Conservation (phyloP, 495 filamentous ascomycete species). For the Penicillium salamii region DNA sequence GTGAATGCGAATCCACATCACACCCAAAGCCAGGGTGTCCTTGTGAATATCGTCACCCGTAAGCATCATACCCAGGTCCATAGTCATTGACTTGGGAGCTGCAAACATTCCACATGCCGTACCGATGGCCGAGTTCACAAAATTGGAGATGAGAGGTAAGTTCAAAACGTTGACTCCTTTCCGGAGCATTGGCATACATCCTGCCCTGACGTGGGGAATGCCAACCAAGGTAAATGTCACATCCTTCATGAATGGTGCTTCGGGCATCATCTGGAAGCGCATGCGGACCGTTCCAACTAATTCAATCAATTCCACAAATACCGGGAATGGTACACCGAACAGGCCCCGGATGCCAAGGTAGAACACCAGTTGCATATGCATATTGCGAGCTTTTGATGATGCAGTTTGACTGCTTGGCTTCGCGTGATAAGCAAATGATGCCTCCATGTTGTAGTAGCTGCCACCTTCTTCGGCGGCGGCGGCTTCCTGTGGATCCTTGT, state of each 20-base stretch:
- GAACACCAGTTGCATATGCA: constrained; percentile 96
- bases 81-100: constrained; percentile 91
- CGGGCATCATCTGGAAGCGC: constrained; percentile 78
- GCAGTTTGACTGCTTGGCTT: constrained; percentile 65
- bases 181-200: constrained; percentile 88
- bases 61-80: constrained; percentile 87
- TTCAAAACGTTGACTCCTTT: constrained; percentile 89
- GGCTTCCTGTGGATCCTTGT: constrained; percentile 81
- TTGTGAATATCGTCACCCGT: constrained; percentile 88
- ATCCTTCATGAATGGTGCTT: constrained; percentile 87
- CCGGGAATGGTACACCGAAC: constrained; percentile 85
- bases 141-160: constrained; percentile 88
- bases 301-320: constrained; percentile 82
- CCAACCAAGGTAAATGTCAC: constrained; percentile 94
- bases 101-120: constrained; percentile 87
- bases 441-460: constrained; percentile 91
- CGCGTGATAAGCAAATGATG: constrained; percentile 91
- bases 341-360: constrained; percentile 72
- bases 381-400: constrained; percentile 81
- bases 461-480: constrained; percentile 89
- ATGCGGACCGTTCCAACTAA: constrained; percentile 84
- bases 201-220: constrained; percentile 80
- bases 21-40: constrained; percentile 77
- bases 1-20: constrained; percentile 90
- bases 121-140: constrained; percentile 93